phyloP scores from a whole-genome alignment of 1,284 basidiomycete species.

The Moniliella sp. region DNA sequence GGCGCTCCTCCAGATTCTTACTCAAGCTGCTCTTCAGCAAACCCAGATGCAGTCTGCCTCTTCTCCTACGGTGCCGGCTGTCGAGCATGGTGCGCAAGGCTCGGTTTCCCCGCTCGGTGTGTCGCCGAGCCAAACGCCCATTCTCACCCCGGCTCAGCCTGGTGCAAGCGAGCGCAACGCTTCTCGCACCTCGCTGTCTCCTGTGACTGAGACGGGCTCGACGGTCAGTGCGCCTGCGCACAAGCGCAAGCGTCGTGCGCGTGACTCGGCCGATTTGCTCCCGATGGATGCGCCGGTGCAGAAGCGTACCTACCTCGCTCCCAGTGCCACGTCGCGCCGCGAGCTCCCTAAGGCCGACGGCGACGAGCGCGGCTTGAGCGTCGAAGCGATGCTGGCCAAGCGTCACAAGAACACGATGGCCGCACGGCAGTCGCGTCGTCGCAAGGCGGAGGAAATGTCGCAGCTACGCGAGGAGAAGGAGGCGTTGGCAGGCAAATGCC shows the following conservation, averaged over 20 bases:
- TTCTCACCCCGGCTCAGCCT: no score
- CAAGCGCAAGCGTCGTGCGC: not conserved
- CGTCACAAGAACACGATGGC: slow-evolving; percentile 31
- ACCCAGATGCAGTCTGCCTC: no score
- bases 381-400: slow-evolving; percentile 25
- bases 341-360: not conserved
- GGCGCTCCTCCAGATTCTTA: no score
- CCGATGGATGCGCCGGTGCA: slow-evolving; percentile 31
- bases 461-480: slow-evolving; percentile 24
- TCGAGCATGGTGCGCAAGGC: no score
- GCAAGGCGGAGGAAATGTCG: slow-evolving; percentile 27
- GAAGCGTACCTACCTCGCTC: slow-evolving; percentile 21
- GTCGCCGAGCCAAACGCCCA: no score
- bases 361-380: slow-evolving; percentile 1
- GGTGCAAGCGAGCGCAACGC: no score
- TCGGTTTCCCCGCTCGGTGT: no score
- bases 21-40: no score
- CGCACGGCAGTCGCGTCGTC: slow-evolving; percentile 24
- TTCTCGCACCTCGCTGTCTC: no score
- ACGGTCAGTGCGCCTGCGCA: no score
- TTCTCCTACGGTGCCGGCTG: no score
- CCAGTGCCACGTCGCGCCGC: slow-evolving; percentile 25
- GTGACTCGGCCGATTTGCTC: slow-evolving; percentile 20
- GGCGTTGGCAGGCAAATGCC: slow-evolving; percentile 13
- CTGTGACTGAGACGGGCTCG: no score